A percentile compares a stretch with the other conserved stretches of the same genome.
These are phyloP conservation scores for Termitomyces titanicus DNA, from an alignment of 768 basidiomycete genomes.

Conservation along the genomic window DNA sequence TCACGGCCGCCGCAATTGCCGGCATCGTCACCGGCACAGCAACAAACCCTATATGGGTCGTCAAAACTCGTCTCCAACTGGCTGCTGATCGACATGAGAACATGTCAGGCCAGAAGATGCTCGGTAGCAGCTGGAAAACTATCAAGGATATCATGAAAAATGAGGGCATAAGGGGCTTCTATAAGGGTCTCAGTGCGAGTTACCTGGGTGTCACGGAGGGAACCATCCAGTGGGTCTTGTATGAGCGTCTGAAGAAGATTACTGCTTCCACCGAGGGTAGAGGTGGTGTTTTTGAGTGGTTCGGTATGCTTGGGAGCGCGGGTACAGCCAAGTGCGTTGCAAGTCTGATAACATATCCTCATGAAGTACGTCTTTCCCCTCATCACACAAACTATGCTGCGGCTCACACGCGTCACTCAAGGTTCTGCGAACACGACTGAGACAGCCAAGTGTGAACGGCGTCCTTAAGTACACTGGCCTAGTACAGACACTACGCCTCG, in stretches of 20 bases:
- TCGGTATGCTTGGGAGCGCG: slow-evolving; percentile 83
- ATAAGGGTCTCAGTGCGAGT: slow-evolving; percentile 92
- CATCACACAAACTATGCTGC: not conserved
- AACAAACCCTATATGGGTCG: slow-evolving; percentile 99
- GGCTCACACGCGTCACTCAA: slow-evolving; percentile 22
- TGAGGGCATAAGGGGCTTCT: slow-evolving; percentile 86
- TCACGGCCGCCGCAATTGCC: slow-evolving; percentile 80
- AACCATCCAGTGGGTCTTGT: slow-evolving; percentile 96
- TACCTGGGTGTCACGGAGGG: slow-evolving; percentile 95
- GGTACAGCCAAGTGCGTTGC: slow-evolving; percentile 94
- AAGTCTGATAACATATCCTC: slow-evolving; percentile 94
- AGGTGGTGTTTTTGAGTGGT: slow-evolving; percentile 64
- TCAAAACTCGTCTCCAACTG: slow-evolving; percentile 94
- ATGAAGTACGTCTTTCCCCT: slow-evolving; percentile 64
- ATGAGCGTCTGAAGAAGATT: slow-evolving; percentile 85
- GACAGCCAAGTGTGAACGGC: slow-evolving; percentile 82
- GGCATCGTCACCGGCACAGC: slow-evolving; percentile 85
- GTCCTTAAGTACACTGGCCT: slow-evolving; percentile 84
- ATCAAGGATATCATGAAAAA: slow-evolving; percentile 73
- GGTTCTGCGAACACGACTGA: slow-evolving; percentile 89
- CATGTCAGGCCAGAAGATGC: slow-evolving; percentile 20
- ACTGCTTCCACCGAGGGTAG: slow-evolving; percentile 49
- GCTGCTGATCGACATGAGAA: slow-evolving; percentile 25
- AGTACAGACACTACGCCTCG: slow-evolving; percentile 75
- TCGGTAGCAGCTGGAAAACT: slow-evolving; percentile 55